Evolutionary conservation across 148 eudicot genomes (phyloP), one percentile per base, ranked within the genome.

Genomic region (Linanthus parryae): DNA sequence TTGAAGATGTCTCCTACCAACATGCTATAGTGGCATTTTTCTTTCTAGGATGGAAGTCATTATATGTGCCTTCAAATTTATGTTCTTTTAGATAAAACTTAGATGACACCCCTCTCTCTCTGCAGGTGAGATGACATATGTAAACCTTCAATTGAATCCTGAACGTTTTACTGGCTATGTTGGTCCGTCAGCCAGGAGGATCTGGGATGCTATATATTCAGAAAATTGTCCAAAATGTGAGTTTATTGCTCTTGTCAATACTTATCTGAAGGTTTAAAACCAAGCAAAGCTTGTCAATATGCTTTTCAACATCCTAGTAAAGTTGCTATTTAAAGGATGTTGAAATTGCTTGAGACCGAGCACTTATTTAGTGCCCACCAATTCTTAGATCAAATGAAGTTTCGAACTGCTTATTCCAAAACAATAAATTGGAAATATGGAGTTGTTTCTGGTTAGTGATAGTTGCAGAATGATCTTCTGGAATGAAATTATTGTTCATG

Each of bases 61-160:
- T n/a, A n/a, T n/a, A n/a, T n/a, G n/a, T n/a, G n/a, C n/a, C n/a
- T n/a, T n/a, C n/a, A n/a, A n/a, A n/a, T n/a, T n/a, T n/a, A n/a
- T n/a, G n/a, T n/a, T n/a, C n/a, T n/a, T n/a, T n/a, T n/a, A n/a
- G n/a, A n/a, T n/a, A n/a, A n/a, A n/a, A n/a, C n/a, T n/a, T n/a
- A n/a, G n/a, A n/a, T n/a, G n/a, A n/a, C n/a, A 9, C 18, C 19
- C 23, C 1, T 27, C 52, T 52, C 31, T 27, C 17, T 50, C 56
- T 78, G 69, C 85, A 92, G 99, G 80, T 63, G 99, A 84, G 74
- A 88, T 92, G 99, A 84, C 99, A 12, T 92, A 88, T 72, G 96
- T 88, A 37, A 92, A 92, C 59, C 91, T 92, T 30, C 88, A 33
- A 62, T 59, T 92, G 67, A 92, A 92, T 68, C 91, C 91, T 3